Conservation (phyloP, 2,329 filamentous ascomycete species). For the Fusarium sp. region DNA sequence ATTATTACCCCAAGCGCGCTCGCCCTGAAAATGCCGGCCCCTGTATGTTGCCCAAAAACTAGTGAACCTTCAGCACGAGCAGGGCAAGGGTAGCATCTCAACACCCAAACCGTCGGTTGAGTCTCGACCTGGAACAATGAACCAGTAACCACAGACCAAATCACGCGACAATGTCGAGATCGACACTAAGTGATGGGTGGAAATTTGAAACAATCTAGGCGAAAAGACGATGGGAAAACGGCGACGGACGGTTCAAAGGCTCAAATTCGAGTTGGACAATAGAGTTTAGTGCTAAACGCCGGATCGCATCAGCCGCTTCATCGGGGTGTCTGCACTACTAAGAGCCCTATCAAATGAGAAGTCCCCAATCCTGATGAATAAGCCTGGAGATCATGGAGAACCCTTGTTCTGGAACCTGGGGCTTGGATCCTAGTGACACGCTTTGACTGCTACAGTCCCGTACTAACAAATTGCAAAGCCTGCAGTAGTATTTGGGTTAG, state of each 20-base stretch:
- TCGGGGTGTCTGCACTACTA: not conserved
- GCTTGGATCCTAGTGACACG: not conserved
- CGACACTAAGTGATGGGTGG: not conserved
- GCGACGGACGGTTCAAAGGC: not conserved
- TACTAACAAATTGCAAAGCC: not conserved
- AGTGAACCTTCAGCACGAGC: not conserved
- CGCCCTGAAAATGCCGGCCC: not conserved
- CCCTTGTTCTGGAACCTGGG: not conserved
- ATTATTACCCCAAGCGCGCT: not conserved
- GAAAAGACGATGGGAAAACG: not conserved
- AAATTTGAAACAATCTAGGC: not conserved
- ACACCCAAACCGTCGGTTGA: not conserved
- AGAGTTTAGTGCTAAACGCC: slow-evolving; percentile 14
- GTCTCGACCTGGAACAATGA: not conserved
- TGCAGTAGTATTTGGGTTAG: not conserved
- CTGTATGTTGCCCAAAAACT: not conserved
- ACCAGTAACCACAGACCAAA: not conserved
- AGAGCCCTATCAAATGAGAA: not conserved
- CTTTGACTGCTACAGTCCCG: not conserved
- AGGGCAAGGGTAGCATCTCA: not conserved
- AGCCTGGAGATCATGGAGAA: not conserved
- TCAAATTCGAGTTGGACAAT: not conserved
- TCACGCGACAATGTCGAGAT: not conserved
- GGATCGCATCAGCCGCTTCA: not conserved
- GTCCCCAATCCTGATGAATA: not conserved